phyloP scores from a whole-genome alignment of 2,329 filamentous ascomycete genomes.

The Fusarium metavorans region DNA sequence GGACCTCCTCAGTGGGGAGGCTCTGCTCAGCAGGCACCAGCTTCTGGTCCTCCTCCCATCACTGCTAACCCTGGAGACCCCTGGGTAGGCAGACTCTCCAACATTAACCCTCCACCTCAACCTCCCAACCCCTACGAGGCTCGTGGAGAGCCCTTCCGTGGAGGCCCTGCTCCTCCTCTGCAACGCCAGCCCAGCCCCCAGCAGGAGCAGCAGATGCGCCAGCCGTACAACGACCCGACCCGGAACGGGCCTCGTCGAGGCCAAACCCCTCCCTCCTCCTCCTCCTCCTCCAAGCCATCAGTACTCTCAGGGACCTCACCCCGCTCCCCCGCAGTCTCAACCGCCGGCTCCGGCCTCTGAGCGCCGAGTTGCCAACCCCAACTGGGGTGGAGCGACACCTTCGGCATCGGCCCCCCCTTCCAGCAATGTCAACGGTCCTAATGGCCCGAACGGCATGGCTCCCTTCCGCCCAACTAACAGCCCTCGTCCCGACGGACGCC shows the following conservation, averaged over 20 bases:
- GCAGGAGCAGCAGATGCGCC: slow-evolving; percentile 70
- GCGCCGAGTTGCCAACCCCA: slow-evolving; percentile 71
- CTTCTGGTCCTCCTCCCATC: slow-evolving; percentile 71
- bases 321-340: slow-evolving; percentile 57
- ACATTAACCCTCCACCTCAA: slow-evolving; percentile 81
- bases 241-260: slow-evolving; percentile 59
- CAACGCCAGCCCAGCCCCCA: slow-evolving; percentile 82
- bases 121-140: slow-evolving; percentile 86
- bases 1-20: slow-evolving; percentile 92
- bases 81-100: slow-evolving; percentile 76
- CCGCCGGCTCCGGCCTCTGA: slow-evolving; percentile 62
- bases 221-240: slow-evolving; percentile 67
- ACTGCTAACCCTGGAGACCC: slow-evolving; percentile 68
- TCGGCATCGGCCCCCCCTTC: slow-evolving; percentile 54
- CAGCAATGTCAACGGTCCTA: slow-evolving; percentile 51
- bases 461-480: slow-evolving; percentile 80
- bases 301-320: slow-evolving; percentile 62
- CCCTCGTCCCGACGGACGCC: slow-evolving; percentile 85
- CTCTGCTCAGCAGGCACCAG: slow-evolving; percentile 69
- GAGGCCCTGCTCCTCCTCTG: slow-evolving; percentile 73
- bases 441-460: slow-evolving; percentile 67
- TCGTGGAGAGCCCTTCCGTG: slow-evolving; percentile 74
- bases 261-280: slow-evolving; percentile 60
- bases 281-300: slow-evolving; percentile 64
- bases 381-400: slow-evolving; percentile 67